Percentiles rank a stretch among this genome's conserved stretches.
Conservation (phyloP, 306 rosid species). For the Ormosia emarginata region DNA sequence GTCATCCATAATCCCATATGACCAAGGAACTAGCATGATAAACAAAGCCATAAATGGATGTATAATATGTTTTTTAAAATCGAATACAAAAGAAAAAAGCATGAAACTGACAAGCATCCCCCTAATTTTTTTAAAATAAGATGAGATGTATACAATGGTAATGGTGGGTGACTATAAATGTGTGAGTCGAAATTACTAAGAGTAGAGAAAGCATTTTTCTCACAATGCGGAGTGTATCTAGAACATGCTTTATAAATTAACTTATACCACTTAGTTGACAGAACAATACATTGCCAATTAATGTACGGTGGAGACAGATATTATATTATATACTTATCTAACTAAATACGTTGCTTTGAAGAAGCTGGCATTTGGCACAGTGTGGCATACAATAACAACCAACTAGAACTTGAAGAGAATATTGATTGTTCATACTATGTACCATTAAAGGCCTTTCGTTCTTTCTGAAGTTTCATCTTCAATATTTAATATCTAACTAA, state of each 20-base stretch:
- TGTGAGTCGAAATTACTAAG: not conserved
- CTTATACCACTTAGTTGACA: not conserved
- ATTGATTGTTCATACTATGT: too few species aligned
- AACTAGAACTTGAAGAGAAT: not conserved
- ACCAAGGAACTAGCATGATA: too few species aligned
- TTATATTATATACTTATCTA: not conserved
- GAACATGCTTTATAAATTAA: conserved; percentile 17
- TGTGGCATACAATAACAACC: conserved; percentile 19
- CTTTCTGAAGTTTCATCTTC: too few species aligned
- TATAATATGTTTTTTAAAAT: too few species aligned
- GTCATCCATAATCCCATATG: too few species aligned
- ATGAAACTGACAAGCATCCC: too few species aligned
- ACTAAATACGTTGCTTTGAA: not conserved
- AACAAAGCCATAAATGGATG: too few species aligned
- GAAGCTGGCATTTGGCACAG: conserved; percentile 31
- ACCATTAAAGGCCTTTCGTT: not conserved
- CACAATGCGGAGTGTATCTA: not conserved
- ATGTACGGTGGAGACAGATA: conserved; percentile 1
- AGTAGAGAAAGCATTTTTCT: not conserved
- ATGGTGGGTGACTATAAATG: too few species aligned
- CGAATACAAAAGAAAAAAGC: too few species aligned
- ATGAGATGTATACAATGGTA: too few species aligned
- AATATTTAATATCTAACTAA: too few species aligned
- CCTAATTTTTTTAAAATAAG: too few species aligned
- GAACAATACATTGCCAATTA: not conserved